A percentile compares a stretch with the other conserved stretches of the same genome.
phyloP scores from a whole-genome alignment of 805 yeast species.

The Wickerhamomyces queroliae region DNA sequence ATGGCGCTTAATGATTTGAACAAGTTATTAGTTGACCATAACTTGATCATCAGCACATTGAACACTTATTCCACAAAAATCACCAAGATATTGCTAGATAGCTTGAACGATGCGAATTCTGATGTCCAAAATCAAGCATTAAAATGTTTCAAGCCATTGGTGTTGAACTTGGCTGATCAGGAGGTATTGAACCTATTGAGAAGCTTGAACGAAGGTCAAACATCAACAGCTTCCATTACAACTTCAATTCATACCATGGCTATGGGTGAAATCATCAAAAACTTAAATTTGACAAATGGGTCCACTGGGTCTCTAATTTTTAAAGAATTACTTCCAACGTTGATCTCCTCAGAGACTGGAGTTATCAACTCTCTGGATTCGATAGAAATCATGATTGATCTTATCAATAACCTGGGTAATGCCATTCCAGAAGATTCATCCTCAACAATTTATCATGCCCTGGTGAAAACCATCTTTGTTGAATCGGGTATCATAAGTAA shows the following conservation, averaged over 20 bases:
- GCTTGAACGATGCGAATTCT: conserved; percentile 54
- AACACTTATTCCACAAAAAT: conserved; percentile 28
- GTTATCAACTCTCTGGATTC: conserved; percentile 39
- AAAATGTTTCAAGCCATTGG: conserved; percentile 43
- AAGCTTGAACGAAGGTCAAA: conserved; percentile 14
- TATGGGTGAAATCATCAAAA: conserved; percentile 18
- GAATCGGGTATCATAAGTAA: conserved; percentile 43
- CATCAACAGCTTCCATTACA: conserved; percentile 19
- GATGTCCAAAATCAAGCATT: conserved; percentile 76
- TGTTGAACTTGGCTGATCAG: conserved; percentile 16
- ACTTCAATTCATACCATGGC: conserved; percentile 24
- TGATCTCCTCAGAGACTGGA: conserved; percentile 27
- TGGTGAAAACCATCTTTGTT: conserved; percentile 33
- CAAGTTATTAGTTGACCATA: conserved; percentile 30
- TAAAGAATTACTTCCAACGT: conserved; percentile 32
- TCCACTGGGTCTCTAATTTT: conserved; percentile 26
- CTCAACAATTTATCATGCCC: conserved; percentile 16
- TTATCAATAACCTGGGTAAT: conserved; percentile 44
- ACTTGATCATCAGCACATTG: conserved; percentile 21
- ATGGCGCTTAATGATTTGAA: conserved; percentile 80
- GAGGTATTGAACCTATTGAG: conserved; percentile 16
- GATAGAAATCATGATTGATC: conserved; percentile 55
- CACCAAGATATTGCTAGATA: conserved; percentile 33
- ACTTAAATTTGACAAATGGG: conserved; percentile 17
- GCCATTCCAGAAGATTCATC: conserved; percentile 33